A percentile compares a stretch with the other conserved stretches of the same genome.
phyloP scores from a whole-genome alignment of 306 rosid genomes.

The Lathyrus tuberosus region DNA sequence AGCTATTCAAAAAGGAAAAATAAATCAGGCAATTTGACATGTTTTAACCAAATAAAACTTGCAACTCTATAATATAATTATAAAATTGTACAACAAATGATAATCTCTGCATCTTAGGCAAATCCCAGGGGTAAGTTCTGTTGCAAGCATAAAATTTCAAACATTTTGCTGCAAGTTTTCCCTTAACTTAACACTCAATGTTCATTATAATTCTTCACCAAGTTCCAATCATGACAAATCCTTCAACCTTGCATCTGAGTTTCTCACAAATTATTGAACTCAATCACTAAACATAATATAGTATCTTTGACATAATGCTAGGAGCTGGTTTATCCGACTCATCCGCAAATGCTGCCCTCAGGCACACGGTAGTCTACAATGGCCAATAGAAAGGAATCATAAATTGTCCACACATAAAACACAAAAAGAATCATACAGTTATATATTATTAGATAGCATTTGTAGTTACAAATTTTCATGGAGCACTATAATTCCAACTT shows the following conservation, averaged over 20 bases:
- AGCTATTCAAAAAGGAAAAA: slow-evolving; percentile 8
- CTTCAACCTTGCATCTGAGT: slow-evolving; percentile 36
- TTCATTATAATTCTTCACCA: slow-evolving; percentile 33
- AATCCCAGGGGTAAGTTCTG: slow-evolving; percentile 27
- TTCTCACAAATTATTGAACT: slow-evolving; percentile 39
- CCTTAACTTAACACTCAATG: slow-evolving; percentile 38
- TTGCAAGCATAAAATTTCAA: slow-evolving; percentile 43
- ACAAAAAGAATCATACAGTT: slow-evolving; percentile 27
- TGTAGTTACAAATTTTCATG: slow-evolving; percentile 9
- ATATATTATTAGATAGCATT: slow-evolving; percentile 19
- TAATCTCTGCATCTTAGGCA: slow-evolving; percentile 39
- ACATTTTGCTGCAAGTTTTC: slow-evolving; percentile 32
- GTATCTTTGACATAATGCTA: slow-evolving; percentile 32
- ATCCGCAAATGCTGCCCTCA: slow-evolving; percentile 22
- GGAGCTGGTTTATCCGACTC: slow-evolving; percentile 42
- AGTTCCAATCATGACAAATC: slow-evolving; percentile 38
- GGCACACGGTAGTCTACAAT: slow-evolving; percentile 34
- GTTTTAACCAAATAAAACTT: slow-evolving; percentile 33
- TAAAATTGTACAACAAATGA: slow-evolving; percentile 42
- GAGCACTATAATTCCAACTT: slow-evolving; percentile 13
- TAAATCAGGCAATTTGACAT: slow-evolving; percentile 6
- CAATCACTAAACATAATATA: slow-evolving; percentile 43
- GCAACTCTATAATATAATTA: neutral
- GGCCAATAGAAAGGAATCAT: slow-evolving; percentile 12
- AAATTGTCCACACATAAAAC: neutral